These are phyloP conservation scores for Hysterium pulicare DNA, from an alignment of 2,329 filamentous ascomycete genomes.

Conservation along the genomic window DNA sequence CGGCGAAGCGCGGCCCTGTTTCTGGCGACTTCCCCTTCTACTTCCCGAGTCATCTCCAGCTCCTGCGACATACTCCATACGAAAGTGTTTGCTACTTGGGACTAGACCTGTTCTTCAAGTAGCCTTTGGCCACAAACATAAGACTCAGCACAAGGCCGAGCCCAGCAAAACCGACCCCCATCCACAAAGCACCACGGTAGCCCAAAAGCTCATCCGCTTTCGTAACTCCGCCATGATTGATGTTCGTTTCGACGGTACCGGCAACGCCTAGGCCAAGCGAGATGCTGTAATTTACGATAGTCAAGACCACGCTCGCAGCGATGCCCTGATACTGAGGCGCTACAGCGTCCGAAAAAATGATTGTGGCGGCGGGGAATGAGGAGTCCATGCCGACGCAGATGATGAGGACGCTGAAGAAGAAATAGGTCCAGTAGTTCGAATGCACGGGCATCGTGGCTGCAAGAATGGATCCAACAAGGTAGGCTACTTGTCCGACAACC, in stretches of 20 bases:
- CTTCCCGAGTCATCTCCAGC: no score
- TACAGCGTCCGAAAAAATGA: conserved; percentile 41
- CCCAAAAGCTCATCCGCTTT: conserved; percentile 30
- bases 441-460: conserved; percentile 39
- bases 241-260: conserved; percentile 40
- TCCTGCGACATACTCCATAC: no score
- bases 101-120: conserved; percentile 5
- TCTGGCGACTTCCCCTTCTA: no score
- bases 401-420: conserved; percentile 31
- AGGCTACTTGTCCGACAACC: conserved; percentile 26
- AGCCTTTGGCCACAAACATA: conserved; percentile 22
- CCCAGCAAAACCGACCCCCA: conserved; percentile 36
- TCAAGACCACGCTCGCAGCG: conserved; percentile 39
- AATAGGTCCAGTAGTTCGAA: conserved; percentile 43
- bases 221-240: conserved; percentile 31
- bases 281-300: conserved; percentile 43
- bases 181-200: conserved; percentile 39
- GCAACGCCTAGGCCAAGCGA: conserved; percentile 42
- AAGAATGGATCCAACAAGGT: conserved; percentile 35
- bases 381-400: conserved; percentile 43
- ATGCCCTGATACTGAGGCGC: conserved; percentile 41
- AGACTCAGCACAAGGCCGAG: conserved; percentile 23
- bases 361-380: conserved; percentile 39
- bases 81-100: no score
- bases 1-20: no score